phyloP scores from a whole-genome alignment of 495 filamentous ascomycete genomes.

The Aspergillus heteromorphus region DNA sequence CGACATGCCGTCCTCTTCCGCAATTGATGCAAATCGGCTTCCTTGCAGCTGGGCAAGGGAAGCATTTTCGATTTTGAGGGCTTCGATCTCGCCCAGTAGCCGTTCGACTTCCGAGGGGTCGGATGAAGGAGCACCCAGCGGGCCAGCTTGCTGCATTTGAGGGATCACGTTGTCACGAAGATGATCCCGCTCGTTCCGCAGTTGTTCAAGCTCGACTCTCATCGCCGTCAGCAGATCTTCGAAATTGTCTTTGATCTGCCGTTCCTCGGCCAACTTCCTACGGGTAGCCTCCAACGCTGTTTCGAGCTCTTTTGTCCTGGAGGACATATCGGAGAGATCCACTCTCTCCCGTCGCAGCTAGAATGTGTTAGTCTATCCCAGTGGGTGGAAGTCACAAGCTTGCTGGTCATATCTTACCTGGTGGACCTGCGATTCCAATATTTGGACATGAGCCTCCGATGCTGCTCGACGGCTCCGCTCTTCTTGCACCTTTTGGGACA shows the following conservation, averaged over 20 bases:
- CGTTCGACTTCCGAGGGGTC: conserved; percentile 68
- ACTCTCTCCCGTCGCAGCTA: conserved; percentile 45
- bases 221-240: conserved; percentile 84
- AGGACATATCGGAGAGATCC: conserved; percentile 36
- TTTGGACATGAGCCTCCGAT: conserved; percentile 75
- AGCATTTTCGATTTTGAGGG: conserved; percentile 51
- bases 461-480: conserved; percentile 68
- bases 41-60: conserved; percentile 45
- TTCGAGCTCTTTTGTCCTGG: conserved; percentile 65
- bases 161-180: conserved; percentile 82
- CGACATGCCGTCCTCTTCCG: conserved; percentile 51
- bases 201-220: conserved; percentile 71
- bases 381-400: neutral
- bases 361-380: neutral
- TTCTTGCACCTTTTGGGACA: conserved; percentile 77
- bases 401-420: conserved; percentile 32
- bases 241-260: conserved; percentile 85
- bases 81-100: conserved; percentile 63
- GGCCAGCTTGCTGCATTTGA: conserved; percentile 63
- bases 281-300: conserved; percentile 70
- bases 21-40: conserved; percentile 56
- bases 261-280: conserved; percentile 77
- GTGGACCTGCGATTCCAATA: conserved; percentile 70
- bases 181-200: conserved; percentile 85
- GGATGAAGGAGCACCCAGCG: conserved; percentile 39